Base-by-base conservation (phyloP, 192 early-diverging fungal genomes). In the Powellomyces hirtus region DNA sequence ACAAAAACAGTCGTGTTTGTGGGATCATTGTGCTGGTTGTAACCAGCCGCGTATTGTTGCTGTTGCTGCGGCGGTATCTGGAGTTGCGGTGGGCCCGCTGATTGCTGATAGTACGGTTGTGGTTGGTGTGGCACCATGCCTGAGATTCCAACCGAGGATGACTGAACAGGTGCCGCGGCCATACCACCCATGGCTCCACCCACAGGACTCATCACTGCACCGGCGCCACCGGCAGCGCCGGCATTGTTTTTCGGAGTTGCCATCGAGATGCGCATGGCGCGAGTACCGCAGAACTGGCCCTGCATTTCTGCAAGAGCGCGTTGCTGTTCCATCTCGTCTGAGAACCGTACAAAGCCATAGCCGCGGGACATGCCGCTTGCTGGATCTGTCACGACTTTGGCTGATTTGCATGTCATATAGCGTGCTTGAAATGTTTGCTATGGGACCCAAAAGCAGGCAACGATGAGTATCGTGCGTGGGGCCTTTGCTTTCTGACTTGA, bases 1-100 rank as follows among this genome's bases (percentile, higher is more conserved):
- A 98, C 93, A 82, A 98, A 98, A 31, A 98, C 93, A 1, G 97
- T 98, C 3, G 95, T 97, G 79, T 97, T 97, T 75, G 79, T 89
- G 40, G 93, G 93, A 73, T 97, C 95, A 29, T 46, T 31, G 27
- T 40, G 26, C 65, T 58, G 67, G 3, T 49, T 49, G 4, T 57
- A n/a, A 30, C 46, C 42, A 13, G 44, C 68, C 20, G 62, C 57
- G 20, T 66, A 63, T 24, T 18, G 46, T 14, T 24, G n/a, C 46
- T 49, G 46, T 5, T 18, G 46, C 38, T 51, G 50, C 14, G 33
- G 46, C 24, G 63, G 62, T n/a, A n/a, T n/a, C n/a, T n/a, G n/a
- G n/a, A n/a, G n/a, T 49, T 18, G n/a, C 27, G 33, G 33, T 37
- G 51, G 71, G 33, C 53, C 67, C 37, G 72, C 63, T n/a, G 72